Conservation (phyloP, 768 basidiomycete genomes). For the Boletus rubroflammeus region DNA sequence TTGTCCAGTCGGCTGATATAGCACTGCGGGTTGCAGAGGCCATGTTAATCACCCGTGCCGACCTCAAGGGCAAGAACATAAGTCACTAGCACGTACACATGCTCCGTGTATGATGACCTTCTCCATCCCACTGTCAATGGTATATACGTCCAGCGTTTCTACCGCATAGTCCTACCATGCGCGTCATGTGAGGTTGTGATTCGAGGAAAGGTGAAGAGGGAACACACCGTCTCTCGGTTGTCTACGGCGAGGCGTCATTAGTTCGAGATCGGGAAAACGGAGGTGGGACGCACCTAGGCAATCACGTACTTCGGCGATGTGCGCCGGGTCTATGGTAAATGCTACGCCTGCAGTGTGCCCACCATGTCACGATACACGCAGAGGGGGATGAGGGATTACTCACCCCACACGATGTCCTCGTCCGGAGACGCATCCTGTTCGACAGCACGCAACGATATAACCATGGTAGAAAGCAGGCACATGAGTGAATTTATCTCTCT, state of each 20-base stretch:
- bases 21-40: constrained; percentile 43
- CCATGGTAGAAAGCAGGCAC: too few relatives aligned
- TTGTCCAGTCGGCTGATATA: constrained; percentile 84
- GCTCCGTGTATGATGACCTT: constrained; percentile 46
- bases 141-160: constrained; percentile 72
- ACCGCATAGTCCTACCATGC: constrained; percentile 73
- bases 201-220: too few relatives aligned
- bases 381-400: constrained; percentile 6
- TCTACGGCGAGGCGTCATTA: constrained; percentile 38
- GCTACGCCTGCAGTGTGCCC: constrained; percentile 57
- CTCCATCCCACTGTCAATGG: constrained; percentile 47
- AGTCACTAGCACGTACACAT: background rate
- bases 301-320: constrained; percentile 70
- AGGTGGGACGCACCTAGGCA: constrained; percentile 59
- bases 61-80: background rate
- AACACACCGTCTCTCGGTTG: constrained; percentile 72
- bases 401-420: constrained; percentile 60
- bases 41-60: background rate
- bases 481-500: background rate
- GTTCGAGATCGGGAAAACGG: background rate
- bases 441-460: background rate
- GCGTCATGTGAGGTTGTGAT: background rate
- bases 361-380: background rate
- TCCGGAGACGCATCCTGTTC: constrained; percentile 24
- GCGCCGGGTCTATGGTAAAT: constrained; percentile 79